Base-by-base conservation (phyloP, 2,329 filamentous ascomycete species). In the Aspergillus fumigatus region DNA sequence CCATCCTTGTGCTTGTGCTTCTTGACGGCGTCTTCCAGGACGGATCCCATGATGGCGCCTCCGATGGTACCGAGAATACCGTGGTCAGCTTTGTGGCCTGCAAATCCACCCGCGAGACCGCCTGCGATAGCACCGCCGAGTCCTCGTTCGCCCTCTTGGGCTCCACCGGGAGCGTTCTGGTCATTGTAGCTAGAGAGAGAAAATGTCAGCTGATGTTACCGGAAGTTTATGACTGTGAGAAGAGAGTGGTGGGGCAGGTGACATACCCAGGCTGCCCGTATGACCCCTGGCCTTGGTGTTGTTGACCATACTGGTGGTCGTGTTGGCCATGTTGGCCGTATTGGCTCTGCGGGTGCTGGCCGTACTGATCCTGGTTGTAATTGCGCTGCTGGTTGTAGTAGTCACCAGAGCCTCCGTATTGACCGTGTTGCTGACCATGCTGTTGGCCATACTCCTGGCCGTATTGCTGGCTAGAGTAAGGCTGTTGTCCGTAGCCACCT, bases 21-120 rank as follows among this genome's bases (percentile, higher is more conserved):
- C 70, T 78, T 77, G 52, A 72, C 58, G 21, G 73, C 73, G 54
- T 80, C 78, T 61, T 80, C 75, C 5, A 75, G 70, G 53, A 79
- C 67, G 59, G 73, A 75, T 50, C 78, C 78, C 7, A 76, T 68
- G 59, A 80, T 75, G 32, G 78, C 78, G 45, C 78, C 78, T 57
- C 76, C 77, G 45, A 80, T 70, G 5, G 77, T 73, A 57, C 78
- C 78, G 51, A 80, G 71, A 64, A 80, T 67, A 29, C 78, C 78
- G 67, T 80, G 78, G 60, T 76, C 70, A 59, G 73, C 76, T 66
- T 80, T 76, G 70, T 77, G 73, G 55, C 78, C 78, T 23, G 70
- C 74, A 51, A 73, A 79, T 35, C 73, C 77, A 55, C 78, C 78
- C n/a, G 75, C 71, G 9, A 75, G 68, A 61, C 77, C 77, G 56